Base-by-base conservation (phyloP, 768 basidiomycete genomes). In the Tubosaeta brunneosetosa region DNA sequence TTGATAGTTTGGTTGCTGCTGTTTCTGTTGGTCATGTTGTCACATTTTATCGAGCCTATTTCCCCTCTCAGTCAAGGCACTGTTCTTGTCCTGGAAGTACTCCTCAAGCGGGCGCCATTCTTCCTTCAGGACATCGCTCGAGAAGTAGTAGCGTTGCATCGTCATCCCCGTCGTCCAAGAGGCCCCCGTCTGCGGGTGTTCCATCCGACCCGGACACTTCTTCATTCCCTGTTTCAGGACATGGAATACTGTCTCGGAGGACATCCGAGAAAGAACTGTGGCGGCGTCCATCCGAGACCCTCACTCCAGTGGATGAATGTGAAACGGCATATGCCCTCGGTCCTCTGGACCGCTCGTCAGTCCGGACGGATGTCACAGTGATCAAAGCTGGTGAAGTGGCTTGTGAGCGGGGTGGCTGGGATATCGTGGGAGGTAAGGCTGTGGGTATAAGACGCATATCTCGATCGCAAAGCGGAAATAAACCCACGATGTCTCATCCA, bases 381-480 rank as follows among this genome's bases (percentile, higher is more conserved):
- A 67, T 78, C 38, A 73, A 75, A 42, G 73, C 78, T 16, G 77
- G 74, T 7, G 82, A 86, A 55, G 71, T 83, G 7, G 75, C 74
- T 12, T 85, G 81, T 58, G 88, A 93, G 53, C 78, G 90, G 47
- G 90, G 91, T 12, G 78, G 80, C 3, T 94, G 92, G 92, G 88
- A 84, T 57, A 66, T 86, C 19, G 66, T 74, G 37, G 74, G 70
- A 22, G 74, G 75, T n/a, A 74, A 70, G 47, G 71, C 86, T 49
- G 71, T 91, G 9, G 92, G 92, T 12, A 71, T 94, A 16, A 79
- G 89, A 14, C 77, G 90, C 46, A 82, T 77, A 58, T 75, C 84
- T 12, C 78, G 87, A 46, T 56, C 70, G 13, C 59, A 71, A 66
- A 59, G 57, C 51, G 53, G 60, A 51, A 63, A 60, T 42, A 75